A percentile compares a stretch with the other conserved stretches of the same genome.
phyloP scores from a whole-genome alignment of 768 basidiomycete genomes.

The Lenzites betulinus region DNA sequence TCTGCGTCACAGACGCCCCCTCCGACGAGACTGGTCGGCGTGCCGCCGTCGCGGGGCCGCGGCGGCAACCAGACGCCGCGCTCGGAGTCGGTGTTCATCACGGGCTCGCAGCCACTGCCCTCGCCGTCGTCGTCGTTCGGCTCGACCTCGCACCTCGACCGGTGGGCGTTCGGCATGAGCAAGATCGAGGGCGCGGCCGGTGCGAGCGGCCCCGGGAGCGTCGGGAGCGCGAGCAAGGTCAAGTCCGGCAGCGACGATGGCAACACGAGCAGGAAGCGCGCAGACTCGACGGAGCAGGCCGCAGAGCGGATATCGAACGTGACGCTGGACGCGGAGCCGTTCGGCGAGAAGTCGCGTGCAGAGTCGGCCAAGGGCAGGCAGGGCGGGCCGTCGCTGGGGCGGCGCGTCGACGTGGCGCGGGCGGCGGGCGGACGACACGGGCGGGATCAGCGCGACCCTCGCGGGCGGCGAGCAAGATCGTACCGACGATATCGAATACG shows the following conservation, averaged over 20 bases:
- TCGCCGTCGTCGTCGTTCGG: slow-evolving; percentile 77
- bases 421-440: too few species aligned
- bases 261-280: slow-evolving; percentile 35
- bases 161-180: slow-evolving; percentile 90
- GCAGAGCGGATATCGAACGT: slow-evolving; percentile 55
- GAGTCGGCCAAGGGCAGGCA: slow-evolving; percentile 36
- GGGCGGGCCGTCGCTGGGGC: slow-evolving; percentile 68
- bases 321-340: slow-evolving; percentile 40
- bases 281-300: slow-evolving; percentile 44
- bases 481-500: too few species aligned
- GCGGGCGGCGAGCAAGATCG: too few species aligned
- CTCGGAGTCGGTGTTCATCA: slow-evolving; percentile 80
- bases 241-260: slow-evolving; percentile 25
- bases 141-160: slow-evolving; percentile 73
- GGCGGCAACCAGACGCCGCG: slow-evolving; percentile 97
- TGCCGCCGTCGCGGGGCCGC: slow-evolving; percentile 89
- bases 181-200: slow-evolving; percentile 63
- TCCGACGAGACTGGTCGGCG: slow-evolving; percentile 79
- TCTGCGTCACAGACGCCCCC: slow-evolving; percentile 46
- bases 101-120: slow-evolving; percentile 91
- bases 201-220: slow-evolving; percentile 39
- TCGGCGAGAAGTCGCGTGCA: slow-evolving; percentile 41
- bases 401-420: too few species aligned
- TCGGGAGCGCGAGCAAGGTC: slow-evolving; percentile 31
- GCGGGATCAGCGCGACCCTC: too few species aligned